Base-by-base conservation (phyloP, 176 grass and related monocot genomes). In the Eragrostis curvula region DNA sequence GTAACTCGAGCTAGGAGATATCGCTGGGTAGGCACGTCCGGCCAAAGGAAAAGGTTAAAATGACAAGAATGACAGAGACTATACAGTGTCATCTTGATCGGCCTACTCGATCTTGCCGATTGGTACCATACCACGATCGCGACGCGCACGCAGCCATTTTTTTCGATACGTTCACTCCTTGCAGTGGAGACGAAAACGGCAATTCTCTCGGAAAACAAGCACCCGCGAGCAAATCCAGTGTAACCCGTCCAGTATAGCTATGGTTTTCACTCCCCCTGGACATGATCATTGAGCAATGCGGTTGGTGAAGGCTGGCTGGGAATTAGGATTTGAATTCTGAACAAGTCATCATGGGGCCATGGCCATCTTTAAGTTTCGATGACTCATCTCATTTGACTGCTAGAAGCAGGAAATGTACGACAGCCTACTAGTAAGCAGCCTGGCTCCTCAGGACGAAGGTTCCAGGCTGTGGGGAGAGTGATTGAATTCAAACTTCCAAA, bases 401-500 rank as follows among this genome's bases (percentile, higher is more conserved):
- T 20, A 0, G 46, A 49, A 51, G 45, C 46, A 51, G 46, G 69
- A 29, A 18, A 5, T 30, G 45, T 72, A 11, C 32, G 18, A 24
- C 46, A 27, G n/a, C 12, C 66, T n/a, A n/a, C n/a, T n/a, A n/a
- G n/a, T n/a, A n/a, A n/a, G 46, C 46, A 27, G n/a, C 12, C 66
- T n/a, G 30, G 53, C 13, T 21, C 32, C 2, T 36, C 2, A 21
- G 20, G 9, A 50, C 25, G 43, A 78, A 79, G 60, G 27, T 79
- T 66, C 76, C 44, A 14, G 28, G 25, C 60, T 5, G n/a, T 11
- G 51, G 47, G 27, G 9, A 25, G 9, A 18, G 13, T 68, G 30
- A 53, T 24, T 42, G 13, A 68, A 80, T 50, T 36, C 76, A 79
- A 66, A 66, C 60, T 5, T 36, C 7, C 59, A 65, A 78, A 61